Conservation (phyloP, 139 green algal genomes). For the Dunaliella sp. region DNA sequence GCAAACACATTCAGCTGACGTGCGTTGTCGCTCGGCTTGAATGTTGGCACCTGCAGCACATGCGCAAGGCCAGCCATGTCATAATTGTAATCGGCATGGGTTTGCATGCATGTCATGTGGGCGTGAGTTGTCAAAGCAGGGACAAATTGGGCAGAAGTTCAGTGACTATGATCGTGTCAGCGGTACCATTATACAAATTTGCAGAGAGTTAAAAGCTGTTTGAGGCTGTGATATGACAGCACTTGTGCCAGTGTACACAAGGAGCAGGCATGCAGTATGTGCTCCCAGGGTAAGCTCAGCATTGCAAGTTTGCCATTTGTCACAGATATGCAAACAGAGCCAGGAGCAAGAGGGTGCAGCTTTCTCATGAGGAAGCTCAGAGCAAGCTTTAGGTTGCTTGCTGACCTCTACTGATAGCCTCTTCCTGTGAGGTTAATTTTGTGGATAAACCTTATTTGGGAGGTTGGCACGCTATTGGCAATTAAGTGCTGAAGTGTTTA, state of each 20-base stretch:
- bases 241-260: too few species aligned
- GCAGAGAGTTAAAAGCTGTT: too few species aligned
- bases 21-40: slow-evolving; percentile 38
- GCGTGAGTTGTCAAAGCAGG: too few species aligned
- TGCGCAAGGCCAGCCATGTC: too few species aligned
- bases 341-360: background rate
- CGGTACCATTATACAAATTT: too few species aligned
- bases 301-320: background rate
- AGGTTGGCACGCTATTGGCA: background rate
- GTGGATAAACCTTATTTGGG: background rate
- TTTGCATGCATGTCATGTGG: too few species aligned
- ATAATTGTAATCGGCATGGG: too few species aligned
- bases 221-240: too few species aligned
- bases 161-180: too few species aligned
- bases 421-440: background rate
- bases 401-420: background rate
- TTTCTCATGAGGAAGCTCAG: background rate
- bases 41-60: slow-evolving; percentile 50
- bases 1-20: slow-evolving; percentile 58
- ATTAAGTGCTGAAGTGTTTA: background rate
- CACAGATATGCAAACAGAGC: background rate
- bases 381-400: background rate
- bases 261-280: too few species aligned
- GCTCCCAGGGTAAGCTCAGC: too few species aligned
- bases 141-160: too few species aligned